These are phyloP conservation scores for Tribonema minus DNA, from an alignment of 108 stramenopile species.

Conservation along the genomic window DNA sequence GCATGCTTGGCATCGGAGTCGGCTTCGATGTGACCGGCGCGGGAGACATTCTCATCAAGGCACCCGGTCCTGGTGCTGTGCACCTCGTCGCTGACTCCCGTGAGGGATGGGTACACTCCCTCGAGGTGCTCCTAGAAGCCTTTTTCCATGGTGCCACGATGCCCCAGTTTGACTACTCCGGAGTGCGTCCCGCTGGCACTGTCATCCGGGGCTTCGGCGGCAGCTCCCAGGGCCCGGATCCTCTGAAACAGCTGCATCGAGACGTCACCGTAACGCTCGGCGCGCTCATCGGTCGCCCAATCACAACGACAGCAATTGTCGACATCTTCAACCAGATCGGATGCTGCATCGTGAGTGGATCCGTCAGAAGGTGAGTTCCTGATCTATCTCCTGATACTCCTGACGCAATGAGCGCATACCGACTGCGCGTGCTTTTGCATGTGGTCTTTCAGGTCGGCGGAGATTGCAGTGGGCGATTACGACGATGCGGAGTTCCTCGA, in stretches of 20 bases:
- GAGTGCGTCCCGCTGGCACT: slow-evolving; percentile 51
- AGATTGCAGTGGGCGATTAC: slow-evolving; percentile 58
- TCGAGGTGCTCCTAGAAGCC: slow-evolving; percentile 44
- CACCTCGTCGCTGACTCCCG: slow-evolving; percentile 52
- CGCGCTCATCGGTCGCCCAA: slow-evolving; percentile 22
- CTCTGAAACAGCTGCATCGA: slow-evolving; percentile 42
- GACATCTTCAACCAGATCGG: slow-evolving; percentile 60
- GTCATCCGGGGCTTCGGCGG: slow-evolving; percentile 60
- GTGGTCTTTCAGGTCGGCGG: slow-evolving; percentile 61
- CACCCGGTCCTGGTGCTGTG: no score
- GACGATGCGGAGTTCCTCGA: slow-evolving; percentile 44
- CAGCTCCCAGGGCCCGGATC: slow-evolving; percentile 46
- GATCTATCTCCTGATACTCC: no score
- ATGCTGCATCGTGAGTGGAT: slow-evolving; percentile 55
- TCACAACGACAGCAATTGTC: slow-evolving; percentile 53
- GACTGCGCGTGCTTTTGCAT: no score
- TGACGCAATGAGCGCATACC: no score
- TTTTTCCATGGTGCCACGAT: slow-evolving; percentile 36
- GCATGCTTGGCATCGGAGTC: slow-evolving; percentile 62
- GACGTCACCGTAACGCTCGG: slow-evolving; percentile 26
- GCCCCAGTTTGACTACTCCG: slow-evolving; percentile 41
- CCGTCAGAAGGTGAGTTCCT: no score
- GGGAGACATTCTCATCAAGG: slow-evolving; percentile 8
- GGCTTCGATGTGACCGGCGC: slow-evolving; percentile 61
- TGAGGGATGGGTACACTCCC: slow-evolving; percentile 59